Evolutionary conservation across 2,329 filamentous ascomycete genomes (phyloP), one percentile per base, ranked within the genome.

Genomic region (Fusarium nisikadoi): DNA sequence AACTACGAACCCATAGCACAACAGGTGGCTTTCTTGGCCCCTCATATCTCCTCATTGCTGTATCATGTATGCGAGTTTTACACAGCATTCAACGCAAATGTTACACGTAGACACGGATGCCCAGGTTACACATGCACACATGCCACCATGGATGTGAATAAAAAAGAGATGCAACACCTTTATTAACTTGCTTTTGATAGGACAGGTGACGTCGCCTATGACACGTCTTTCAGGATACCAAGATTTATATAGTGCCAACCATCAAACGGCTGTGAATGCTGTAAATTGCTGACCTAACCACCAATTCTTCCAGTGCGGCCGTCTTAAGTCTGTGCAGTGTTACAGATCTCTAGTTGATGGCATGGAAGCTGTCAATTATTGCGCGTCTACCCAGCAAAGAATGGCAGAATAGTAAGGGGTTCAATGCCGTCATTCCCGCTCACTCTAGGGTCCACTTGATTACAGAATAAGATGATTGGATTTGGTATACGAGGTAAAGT

Each of bases 401-500:
- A 38, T 56, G 38, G 29, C 29, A 33, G 29, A 49, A 33, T 16
- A 11, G 20, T 49, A 58, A 62, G 65, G 71, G 60, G 41, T 35
- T 57, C 23, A 55, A 59, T 69, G 66, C 52, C 52, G 66, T 68
- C 65, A 71, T 70, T 75, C 59, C 61, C 59, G 42, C 61, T 49
- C 31, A 49, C 42, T 38, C 54, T 67, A 43, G 49, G 31, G 60
- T 38, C 72, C 65, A 73, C 74, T 65, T 53, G 50, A 31, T 52
- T 68, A 39, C 43, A 68, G 54, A 45, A 52, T 54, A 54, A 45
- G 36, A 47, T 46, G 50, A 68, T 50, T 52, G 38, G 45, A 29
- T 42, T 54, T 35, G 19, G 13, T n/a, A 68, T 53, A 69, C 55
- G 54, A 65, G 42, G n/a, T 19, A 11, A 11, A 10, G 17, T 42